Percentiles rank a stretch among this genome's conserved stretches.
Evolutionary conservation across 2,329 filamentous ascomycete species (phyloP).

Genomic region (Huntiella decipiens): DNA sequence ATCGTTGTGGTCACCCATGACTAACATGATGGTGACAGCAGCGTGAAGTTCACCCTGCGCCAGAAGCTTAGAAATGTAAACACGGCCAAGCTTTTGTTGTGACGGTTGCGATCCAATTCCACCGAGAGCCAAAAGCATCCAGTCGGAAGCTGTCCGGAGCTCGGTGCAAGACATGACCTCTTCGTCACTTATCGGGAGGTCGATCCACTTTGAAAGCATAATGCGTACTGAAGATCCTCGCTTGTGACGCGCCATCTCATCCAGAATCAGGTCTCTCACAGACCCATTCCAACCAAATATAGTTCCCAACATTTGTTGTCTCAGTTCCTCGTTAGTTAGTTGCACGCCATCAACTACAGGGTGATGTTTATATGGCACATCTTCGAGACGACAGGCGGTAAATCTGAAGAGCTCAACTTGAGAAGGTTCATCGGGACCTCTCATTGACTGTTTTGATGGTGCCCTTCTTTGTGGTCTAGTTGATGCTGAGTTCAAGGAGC

Average conservation of each 20-base stretch:
- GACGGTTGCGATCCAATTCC: constrained; percentile 60
- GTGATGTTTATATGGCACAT: constrained; percentile 62
- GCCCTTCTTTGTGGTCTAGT: constrained; percentile 17
- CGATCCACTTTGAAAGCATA: constrained; percentile 80
- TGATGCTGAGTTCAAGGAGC: constrained; percentile 20
- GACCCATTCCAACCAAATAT: constrained; percentile 93
- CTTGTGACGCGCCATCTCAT: constrained; percentile 63
- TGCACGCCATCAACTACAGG: constrained; percentile 36
- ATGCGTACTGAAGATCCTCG: constrained; percentile 59
- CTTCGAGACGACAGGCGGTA: constrained; percentile 59
- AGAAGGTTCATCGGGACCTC: too few relatives aligned
- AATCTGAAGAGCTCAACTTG: constrained; percentile 84
- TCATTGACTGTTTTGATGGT: neutral
- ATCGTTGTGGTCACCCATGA: constrained; percentile 80
- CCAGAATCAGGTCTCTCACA: constrained; percentile 59
- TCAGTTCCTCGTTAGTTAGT: constrained; percentile 59
- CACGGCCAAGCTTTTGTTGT: constrained; percentile 75
- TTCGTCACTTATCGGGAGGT: constrained; percentile 56
- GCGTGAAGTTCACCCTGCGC: constrained; percentile 83
- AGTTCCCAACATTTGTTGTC: constrained; percentile 75
- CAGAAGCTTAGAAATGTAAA: constrained; percentile 76
- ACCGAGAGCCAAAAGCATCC: constrained; percentile 88
- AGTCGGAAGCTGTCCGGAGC: constrained; percentile 83
- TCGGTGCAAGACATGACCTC: constrained; percentile 63
- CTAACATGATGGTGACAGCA: constrained; percentile 79